These are phyloP conservation scores for Clarireedia hainanense DNA, from an alignment of 2,329 filamentous ascomycete species.

Conservation along the genomic window DNA sequence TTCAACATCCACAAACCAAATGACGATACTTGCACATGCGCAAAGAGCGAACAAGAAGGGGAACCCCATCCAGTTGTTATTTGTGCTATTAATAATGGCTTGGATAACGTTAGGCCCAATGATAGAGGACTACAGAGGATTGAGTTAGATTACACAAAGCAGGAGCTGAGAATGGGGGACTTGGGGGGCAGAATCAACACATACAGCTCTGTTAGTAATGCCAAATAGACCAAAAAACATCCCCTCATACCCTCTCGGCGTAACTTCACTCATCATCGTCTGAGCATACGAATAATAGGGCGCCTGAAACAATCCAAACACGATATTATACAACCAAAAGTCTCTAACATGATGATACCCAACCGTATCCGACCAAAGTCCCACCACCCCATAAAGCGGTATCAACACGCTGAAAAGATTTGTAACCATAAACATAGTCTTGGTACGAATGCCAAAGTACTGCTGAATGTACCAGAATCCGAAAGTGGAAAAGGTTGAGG, in stretches of 20 bases:
- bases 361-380: constrained; percentile 32
- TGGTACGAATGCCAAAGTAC: constrained; percentile 34
- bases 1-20: constrained; percentile 34
- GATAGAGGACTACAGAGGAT: constrained; percentile 31
- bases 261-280: constrained; percentile 38
- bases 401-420: constrained; percentile 36
- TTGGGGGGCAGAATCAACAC: constrained; percentile 7
- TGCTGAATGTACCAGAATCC: constrained; percentile 36
- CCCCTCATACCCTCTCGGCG: constrained; percentile 35
- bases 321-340: constrained; percentile 36
- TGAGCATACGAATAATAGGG: constrained; percentile 37
- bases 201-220: constrained; percentile 36
- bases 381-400: constrained; percentile 36
- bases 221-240: constrained; percentile 38
- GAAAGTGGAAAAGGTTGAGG: constrained; percentile 33
- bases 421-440: constrained; percentile 35
- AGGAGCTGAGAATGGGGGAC: background rate
- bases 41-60: constrained; percentile 35
- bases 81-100: constrained; percentile 35
- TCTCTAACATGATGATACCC: constrained; percentile 34
- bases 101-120: constrained; percentile 37
- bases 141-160: background rate
- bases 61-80: constrained; percentile 38
- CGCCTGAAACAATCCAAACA: constrained; percentile 36
- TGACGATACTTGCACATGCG: constrained; percentile 31